These are phyloP conservation scores for Haematococcus lacustris DNA, from an alignment of 139 green algal species.

Conservation along the genomic window DNA sequence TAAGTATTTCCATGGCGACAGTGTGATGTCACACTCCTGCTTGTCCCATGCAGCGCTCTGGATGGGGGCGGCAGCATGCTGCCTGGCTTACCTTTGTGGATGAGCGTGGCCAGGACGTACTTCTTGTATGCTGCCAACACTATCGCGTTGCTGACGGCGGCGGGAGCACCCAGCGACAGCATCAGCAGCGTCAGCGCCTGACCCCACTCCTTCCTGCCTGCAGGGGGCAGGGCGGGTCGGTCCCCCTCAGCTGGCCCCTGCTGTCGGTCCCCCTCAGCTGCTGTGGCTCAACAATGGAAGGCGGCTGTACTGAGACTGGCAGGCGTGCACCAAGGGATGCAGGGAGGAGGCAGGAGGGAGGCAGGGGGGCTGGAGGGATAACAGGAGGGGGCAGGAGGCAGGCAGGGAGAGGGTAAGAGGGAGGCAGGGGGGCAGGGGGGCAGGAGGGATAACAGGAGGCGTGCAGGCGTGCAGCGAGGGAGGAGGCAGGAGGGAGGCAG, in stretches of 20 bases:
- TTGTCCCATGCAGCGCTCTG: background rate
- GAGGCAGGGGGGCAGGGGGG: no score
- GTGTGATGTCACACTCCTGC: background rate
- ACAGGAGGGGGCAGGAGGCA: no score
- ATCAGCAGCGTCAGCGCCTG: conserved; percentile 70
- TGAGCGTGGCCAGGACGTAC: conserved; percentile 73
- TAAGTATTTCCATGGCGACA: no score
- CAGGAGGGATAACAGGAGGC: no score
- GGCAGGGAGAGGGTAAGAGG: no score
- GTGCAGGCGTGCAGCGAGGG: no score
- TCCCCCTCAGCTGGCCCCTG: no score
- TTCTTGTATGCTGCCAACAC: conserved; percentile 81
- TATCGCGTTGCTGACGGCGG: conserved; percentile 74
- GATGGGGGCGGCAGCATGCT: background rate
- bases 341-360: background rate
- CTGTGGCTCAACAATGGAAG: background rate
- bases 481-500: no score
- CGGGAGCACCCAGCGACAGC: conserved; percentile 67
- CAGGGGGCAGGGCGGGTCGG: background rate
- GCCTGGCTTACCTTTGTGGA: conserved; percentile 46
- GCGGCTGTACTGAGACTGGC: no score
- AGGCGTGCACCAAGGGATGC: no score
- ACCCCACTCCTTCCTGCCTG: conserved; percentile 59
- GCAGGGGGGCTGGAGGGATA: background rate
- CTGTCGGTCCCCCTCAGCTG: background rate